These are phyloP conservation scores for Peziza echinospora DNA, from an alignment of 495 filamentous ascomycete genomes.

Conservation along the genomic window DNA sequence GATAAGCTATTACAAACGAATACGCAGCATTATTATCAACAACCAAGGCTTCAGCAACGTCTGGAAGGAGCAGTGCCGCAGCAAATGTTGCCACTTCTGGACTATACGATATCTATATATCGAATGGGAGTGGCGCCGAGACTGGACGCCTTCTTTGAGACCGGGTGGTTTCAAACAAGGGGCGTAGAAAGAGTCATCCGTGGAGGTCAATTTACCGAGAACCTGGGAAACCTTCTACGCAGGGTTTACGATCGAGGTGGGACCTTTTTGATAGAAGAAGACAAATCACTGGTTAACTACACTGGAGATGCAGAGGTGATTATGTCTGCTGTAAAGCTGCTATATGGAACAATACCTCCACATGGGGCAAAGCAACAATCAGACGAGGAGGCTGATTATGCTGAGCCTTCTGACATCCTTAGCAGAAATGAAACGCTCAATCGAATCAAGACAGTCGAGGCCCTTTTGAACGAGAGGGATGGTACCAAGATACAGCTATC, in stretches of 20 bases:
- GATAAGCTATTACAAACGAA: too few relatives aligned
- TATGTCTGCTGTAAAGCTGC: slow-evolving; percentile 17
- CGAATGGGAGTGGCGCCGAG: slow-evolving; percentile 9
- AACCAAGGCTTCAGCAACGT: too few relatives aligned
- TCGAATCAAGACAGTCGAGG: slow-evolving; percentile 15
- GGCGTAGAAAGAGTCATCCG: slow-evolving; percentile 8
- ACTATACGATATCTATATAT: too few relatives aligned
- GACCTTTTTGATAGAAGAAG: slow-evolving; percentile 16
- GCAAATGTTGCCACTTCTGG: background rate
- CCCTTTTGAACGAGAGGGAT: slow-evolving; percentile 9
- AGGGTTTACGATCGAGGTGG: slow-evolving; percentile 15
- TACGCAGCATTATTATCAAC: too few relatives aligned
- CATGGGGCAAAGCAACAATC: background rate
- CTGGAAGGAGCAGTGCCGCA: too few relatives aligned
- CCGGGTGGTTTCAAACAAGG: slow-evolving; percentile 12
- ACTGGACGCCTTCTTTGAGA: slow-evolving; percentile 15
- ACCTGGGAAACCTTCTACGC: slow-evolving; percentile 16
- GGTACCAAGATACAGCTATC: slow-evolving; percentile 2
- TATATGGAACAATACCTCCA: slow-evolving; percentile 17
- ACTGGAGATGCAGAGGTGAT: slow-evolving; percentile 13
- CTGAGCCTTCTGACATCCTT: background rate
- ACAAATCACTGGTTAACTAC: slow-evolving; percentile 12
- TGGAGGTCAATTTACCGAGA: slow-evolving; percentile 10
- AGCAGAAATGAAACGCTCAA: slow-evolving; percentile 7
- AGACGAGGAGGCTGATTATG: slow-evolving; percentile 2